phyloP scores from a whole-genome alignment of 2,329 filamentous ascomycete species.

The Macrophomina phaseolina region DNA sequence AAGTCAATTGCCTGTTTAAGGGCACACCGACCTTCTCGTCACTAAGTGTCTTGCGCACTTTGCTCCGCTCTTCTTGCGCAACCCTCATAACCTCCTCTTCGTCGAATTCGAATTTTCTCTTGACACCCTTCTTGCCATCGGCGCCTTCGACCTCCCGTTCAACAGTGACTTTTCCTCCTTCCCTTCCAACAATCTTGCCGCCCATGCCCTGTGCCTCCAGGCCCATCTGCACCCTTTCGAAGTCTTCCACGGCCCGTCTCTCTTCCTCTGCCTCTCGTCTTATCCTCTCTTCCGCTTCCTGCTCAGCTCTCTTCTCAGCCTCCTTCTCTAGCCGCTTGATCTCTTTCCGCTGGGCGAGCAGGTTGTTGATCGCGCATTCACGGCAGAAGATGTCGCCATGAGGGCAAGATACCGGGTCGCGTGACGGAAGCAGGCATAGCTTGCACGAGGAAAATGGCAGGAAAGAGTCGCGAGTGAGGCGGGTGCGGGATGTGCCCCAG shows the following conservation, averaged over 20 bases:
- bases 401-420: constrained; percentile 80
- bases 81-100: constrained; percentile 76
- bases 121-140: constrained; percentile 52
- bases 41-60: constrained; percentile 72
- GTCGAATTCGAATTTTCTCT: constrained; percentile 83
- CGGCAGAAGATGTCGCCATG: constrained; percentile 92
- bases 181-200: constrained; percentile 48
- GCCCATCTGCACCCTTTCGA: constrained; percentile 82
- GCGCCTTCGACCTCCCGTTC: constrained; percentile 45
- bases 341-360: constrained; percentile 90
- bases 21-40: constrained; percentile 66
- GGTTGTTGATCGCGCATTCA: constrained; percentile 89
- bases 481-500: constrained; percentile 84
- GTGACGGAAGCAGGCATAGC: constrained; percentile 81
- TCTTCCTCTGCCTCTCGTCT: constrained; percentile 72
- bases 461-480: constrained; percentile 87
- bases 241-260: constrained; percentile 75
- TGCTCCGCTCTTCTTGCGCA: constrained; percentile 70
- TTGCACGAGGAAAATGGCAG: constrained; percentile 88
- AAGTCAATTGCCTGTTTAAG: not conserved
- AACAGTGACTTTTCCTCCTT: constrained; percentile 52
- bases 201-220: constrained; percentile 48
- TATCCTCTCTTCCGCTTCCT: constrained; percentile 65
- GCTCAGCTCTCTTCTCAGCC: constrained; percentile 65
- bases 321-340: constrained; percentile 79